These are phyloP conservation scores for Syzygium aqueum DNA, from an alignment of 345 rosid genomes.

Conservation along the genomic window DNA sequence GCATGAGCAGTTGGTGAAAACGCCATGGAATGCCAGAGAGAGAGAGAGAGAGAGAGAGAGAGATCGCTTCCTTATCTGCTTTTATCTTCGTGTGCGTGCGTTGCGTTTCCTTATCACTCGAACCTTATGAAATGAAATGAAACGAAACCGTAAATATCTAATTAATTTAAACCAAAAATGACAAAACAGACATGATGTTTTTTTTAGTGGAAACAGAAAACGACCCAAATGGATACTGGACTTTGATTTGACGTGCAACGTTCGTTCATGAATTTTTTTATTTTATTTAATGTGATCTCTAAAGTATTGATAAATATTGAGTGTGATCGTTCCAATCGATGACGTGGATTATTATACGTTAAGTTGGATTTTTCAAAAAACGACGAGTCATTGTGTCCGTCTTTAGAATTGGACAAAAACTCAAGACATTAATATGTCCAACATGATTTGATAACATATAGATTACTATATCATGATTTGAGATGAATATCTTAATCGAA, in stretches of 20 bases:
- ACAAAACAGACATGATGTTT: neutral
- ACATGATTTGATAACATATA: neutral
- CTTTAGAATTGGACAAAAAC: neutral
- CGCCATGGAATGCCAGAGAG: neutral
- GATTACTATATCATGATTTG: neutral
- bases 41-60: neutral
- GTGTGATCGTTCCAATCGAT: fast-evolving
- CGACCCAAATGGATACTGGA: fast-evolving
- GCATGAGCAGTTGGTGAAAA: neutral
- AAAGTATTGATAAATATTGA: fast-evolving
- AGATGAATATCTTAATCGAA: neutral
- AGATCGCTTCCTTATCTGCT: neutral
- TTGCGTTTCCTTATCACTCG: neutral
- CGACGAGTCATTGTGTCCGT: fast-evolving
- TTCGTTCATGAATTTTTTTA: fast-evolving
- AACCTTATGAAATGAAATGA: neutral
- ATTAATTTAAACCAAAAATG: neutral
- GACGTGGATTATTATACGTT: neutral
- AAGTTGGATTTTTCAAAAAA: neutral
- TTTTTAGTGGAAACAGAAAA: neutral
- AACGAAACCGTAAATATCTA: neutral
- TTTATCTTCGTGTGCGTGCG: neutral
- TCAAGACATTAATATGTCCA: neutral
- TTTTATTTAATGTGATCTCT: fast-evolving
- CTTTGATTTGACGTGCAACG: fast-evolving